Percentiles rank a stretch among this genome's conserved stretches.
phyloP scores from a whole-genome alignment of 495 filamentous ascomycete species.

The Lasiosphaeria miniovina region DNA sequence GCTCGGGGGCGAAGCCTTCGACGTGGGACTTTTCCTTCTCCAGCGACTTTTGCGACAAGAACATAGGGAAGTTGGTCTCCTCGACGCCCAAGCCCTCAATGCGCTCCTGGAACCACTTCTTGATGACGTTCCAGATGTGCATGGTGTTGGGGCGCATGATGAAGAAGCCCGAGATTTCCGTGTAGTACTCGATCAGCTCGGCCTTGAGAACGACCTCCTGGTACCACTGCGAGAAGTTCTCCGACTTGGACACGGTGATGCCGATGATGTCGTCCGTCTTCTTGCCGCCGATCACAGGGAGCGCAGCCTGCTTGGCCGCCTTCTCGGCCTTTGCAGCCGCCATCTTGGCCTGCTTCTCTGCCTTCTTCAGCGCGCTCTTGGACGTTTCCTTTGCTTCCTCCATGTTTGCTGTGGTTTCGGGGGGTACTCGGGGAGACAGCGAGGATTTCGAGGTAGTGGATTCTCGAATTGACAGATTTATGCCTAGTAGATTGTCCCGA shows the following conservation, averaged over 20 bases:
- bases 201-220: slow-evolving; percentile 93
- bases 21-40: slow-evolving; percentile 95
- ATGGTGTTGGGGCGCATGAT: slow-evolving; percentile 78
- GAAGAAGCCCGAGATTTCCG: slow-evolving; percentile 81
- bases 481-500: too few relatives aligned
- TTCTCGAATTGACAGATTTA: too few relatives aligned
- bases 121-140: slow-evolving; percentile 90
- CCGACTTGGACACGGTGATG: slow-evolving; percentile 76
- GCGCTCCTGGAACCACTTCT: slow-evolving; percentile 78
- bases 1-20: slow-evolving; percentile 94
- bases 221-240: slow-evolving; percentile 93
- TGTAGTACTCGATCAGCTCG: slow-evolving; percentile 74
- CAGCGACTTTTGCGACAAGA: slow-evolving; percentile 84
- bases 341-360: slow-evolving; percentile 62
- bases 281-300: slow-evolving; percentile 50
- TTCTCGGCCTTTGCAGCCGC: slow-evolving; percentile 67
- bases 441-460: too few relatives aligned
- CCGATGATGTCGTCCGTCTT: slow-evolving; percentile 68
- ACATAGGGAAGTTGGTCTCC: slow-evolving; percentile 94
- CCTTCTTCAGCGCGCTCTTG: slow-evolving; percentile 72
- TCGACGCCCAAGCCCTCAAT: slow-evolving; percentile 90
- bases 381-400: slow-evolving; percentile 50
- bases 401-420: slow-evolving; percentile 28
- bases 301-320: slow-evolving; percentile 52
- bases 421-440: not conserved